Base-by-base conservation (phyloP, 345 rosid species). In the Anastatica hierochuntica region DNA sequence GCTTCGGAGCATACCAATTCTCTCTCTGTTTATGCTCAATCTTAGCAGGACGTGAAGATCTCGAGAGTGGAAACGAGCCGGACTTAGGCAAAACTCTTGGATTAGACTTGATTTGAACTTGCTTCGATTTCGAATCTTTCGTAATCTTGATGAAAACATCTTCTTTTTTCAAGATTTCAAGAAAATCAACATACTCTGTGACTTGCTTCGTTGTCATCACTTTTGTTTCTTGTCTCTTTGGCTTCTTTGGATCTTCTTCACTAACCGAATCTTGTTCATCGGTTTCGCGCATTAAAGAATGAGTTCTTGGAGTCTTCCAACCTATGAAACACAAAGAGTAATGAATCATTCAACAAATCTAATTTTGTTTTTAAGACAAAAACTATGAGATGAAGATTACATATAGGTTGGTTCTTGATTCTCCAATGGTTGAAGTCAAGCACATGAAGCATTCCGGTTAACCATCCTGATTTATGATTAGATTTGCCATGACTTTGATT, bases 11-110 rank as follows among this genome's bases (percentile, higher is more conserved):
- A 46, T 74, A 73, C 98, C 95, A 85, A 59, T 63, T 53, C 66
- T 92, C 98, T 15, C 50, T 72, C 69, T 62, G 75, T 79, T 92
- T 92, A 68, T 83, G 80, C 43, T 83, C 76, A 23, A 92, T 77
- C 20, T 74, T 79, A 65, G 73, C 76, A 8, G 85, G 80, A 24
- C 63, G 55, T 2, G 79, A 70, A 30, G 65, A 62, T 42, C 65
- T 66, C 17, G 77, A 39, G 9, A 73, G 31, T 3, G 98, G 96
- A 83, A 84, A 92, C 33, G 96, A 88, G n/a, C 78, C 85, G 44
- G 96, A 85, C 65, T 77, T 88, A 11, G 64, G 75, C 37, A 92
- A 63, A 39, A 63, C 75, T 36, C 48, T 65, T 21, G 71, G 61
- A 63, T 62, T 55, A 36, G 74, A 62, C 62, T 53, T 72, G 46